Evolutionary conservation across 2,329 filamentous ascomycete genomes (phyloP).

Genomic region (Beauveria sp.): DNA sequence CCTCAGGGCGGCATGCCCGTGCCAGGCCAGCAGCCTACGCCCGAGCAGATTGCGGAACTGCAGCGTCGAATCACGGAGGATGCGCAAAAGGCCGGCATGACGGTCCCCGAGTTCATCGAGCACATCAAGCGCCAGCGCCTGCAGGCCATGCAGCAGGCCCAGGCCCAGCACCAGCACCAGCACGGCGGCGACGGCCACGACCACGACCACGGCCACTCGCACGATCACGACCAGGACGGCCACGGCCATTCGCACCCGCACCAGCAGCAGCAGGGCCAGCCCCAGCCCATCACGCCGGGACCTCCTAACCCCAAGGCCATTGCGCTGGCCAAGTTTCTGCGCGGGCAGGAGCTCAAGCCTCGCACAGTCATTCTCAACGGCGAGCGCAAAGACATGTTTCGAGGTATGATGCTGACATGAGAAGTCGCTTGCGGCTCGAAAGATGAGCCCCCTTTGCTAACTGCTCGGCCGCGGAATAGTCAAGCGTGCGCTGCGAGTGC

Average conservation of each 20-base stretch:
- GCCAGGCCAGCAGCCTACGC: conserved; percentile 52
- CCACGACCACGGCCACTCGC: conserved; percentile 21
- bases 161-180: conserved; percentile 26
- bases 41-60: conserved; percentile 79
- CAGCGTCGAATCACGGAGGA: conserved; percentile 76
- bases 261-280: conserved; percentile 38
- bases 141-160: conserved; percentile 38
- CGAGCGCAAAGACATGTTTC: conserved; percentile 97
- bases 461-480: conserved; percentile 46
- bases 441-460: not conserved
- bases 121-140: conserved; percentile 52
- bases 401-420: conserved; percentile 47
- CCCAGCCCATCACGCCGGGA: conserved; percentile 64
- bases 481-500: conserved; percentile 86
- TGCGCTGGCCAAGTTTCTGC: conserved; percentile 82
- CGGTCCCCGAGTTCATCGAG: conserved; percentile 75
- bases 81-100: conserved; percentile 77
- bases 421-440: not conserved
- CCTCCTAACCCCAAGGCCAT: conserved; percentile 85
- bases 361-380: conserved; percentile 91
- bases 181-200: conserved; percentile 18
- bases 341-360: conserved; percentile 75
- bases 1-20: conserved; percentile 22
- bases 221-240: conserved; percentile 20
- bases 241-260: conserved; percentile 27